A percentile compares a stretch with the other conserved stretches of the same genome.
phyloP scores from a whole-genome alignment of 1,139 yeast genomes.

The Pichia sp. region DNA sequence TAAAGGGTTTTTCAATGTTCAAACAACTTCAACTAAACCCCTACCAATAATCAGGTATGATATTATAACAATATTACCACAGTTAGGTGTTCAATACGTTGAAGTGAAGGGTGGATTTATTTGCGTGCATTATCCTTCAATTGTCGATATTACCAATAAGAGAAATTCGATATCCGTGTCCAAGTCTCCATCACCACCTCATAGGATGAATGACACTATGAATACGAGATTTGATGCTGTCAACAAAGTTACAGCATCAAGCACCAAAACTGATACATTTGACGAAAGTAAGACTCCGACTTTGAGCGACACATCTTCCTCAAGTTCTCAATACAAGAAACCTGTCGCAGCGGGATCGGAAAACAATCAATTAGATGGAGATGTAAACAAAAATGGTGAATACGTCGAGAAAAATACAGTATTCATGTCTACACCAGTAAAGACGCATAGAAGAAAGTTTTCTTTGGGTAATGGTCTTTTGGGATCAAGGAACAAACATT shows the following conservation, averaged over 20 bases:
- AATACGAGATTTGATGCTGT: constrained; percentile 4
- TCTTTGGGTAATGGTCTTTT: constrained; percentile 51
- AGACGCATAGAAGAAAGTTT: constrained; percentile 51
- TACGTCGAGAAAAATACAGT: constrained; percentile 1
- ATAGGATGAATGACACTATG: constrained; percentile 1
- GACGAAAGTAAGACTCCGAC: constrained; percentile 11
- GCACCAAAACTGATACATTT: constrained; percentile 5
- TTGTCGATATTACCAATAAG: constrained; percentile 14
- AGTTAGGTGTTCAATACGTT: constrained; percentile 71
- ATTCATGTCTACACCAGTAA: neutral
- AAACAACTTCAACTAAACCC: constrained; percentile 90
- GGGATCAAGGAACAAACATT: constrained; percentile 24
- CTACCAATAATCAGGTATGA: constrained; percentile 83
- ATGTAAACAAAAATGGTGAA: constrained; percentile 1
- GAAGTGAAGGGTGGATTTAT: constrained; percentile 95
- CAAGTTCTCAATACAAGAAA: neutral
- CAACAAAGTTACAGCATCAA: constrained; percentile 2
- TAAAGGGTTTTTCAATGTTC: constrained; percentile 92
- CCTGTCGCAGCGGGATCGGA: constrained; percentile 1
- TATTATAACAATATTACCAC: constrained; percentile 68
- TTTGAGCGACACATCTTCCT: constrained; percentile 8
- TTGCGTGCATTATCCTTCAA: constrained; percentile 63
- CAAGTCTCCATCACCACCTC: constrained; percentile 7
- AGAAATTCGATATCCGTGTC: constrained; percentile 2
- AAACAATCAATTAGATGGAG: constrained; percentile 1